phyloP scores from a whole-genome alignment of 1,139 yeast species.

The Dujonia santamariae region DNA sequence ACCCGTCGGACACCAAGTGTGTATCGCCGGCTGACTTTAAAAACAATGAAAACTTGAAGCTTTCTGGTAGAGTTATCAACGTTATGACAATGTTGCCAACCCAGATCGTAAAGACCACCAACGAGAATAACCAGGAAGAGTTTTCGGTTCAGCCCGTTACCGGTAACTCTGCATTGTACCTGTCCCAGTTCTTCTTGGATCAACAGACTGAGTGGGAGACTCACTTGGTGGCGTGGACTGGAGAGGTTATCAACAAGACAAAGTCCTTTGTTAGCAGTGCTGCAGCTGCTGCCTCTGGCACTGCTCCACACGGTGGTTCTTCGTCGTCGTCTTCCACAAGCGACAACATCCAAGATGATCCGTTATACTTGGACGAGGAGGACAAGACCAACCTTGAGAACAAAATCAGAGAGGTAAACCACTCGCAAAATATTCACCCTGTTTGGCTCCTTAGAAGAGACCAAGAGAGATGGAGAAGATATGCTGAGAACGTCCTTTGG shows the following conservation, averaged over 20 bases:
- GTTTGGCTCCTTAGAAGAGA: constrained; percentile 80
- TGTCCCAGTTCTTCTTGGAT: constrained; percentile 65
- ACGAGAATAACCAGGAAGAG: constrained; percentile 18
- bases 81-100: constrained; percentile 70
- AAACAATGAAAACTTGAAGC: constrained; percentile 24
- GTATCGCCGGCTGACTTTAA: constrained; percentile 32
- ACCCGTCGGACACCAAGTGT: constrained; percentile 22
- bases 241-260: constrained; percentile 60
- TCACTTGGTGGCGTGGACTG: constrained; percentile 93
- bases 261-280: constrained; percentile 10
- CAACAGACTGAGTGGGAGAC: constrained; percentile 81
- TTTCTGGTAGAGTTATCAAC: constrained; percentile 64
- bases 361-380: constrained; percentile 55
- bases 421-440: constrained; percentile 63
- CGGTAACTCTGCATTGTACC: constrained; percentile 83
- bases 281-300: not conserved
- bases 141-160: constrained; percentile 65
- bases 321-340: constrained; percentile 10
- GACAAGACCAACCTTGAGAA: constrained; percentile 51
- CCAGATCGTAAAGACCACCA: constrained; percentile 46
- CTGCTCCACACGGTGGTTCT: constrained; percentile 9
- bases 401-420: constrained; percentile 41
- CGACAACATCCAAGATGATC: constrained; percentile 47
- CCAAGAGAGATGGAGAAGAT: constrained; percentile 77
- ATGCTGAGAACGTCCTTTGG: constrained; percentile 92